Evolutionary conservation across 129 eudicot genomes (phyloP).

Genomic region (Chrysanthemum makinoi): DNA sequence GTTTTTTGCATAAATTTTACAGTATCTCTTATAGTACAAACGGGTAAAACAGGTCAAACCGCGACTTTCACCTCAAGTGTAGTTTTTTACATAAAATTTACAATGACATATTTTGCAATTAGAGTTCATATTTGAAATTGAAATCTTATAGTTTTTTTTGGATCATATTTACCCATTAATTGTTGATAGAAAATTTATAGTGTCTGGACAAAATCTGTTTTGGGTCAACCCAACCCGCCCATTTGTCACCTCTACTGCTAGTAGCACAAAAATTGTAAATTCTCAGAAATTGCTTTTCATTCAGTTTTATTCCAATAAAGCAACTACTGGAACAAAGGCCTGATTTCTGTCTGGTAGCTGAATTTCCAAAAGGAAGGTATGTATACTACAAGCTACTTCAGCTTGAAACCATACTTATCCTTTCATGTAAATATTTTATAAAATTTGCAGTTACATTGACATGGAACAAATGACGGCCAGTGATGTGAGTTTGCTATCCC

Average conservation of each 20-base stretch:
- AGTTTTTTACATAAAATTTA: no score
- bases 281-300: background rate
- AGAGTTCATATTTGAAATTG: no score
- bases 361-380: constrained; percentile 70
- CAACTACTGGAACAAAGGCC: constrained; percentile 65
- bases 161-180: no score
- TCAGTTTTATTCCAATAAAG: constrained; percentile 63
- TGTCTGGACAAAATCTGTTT: no score
- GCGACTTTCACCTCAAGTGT: no score
- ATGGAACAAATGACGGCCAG: constrained; percentile 53
- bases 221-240: background rate
- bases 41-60: no score
- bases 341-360: constrained; percentile 57
- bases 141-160: no score
- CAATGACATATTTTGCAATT: no score
- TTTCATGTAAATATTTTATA: background rate
- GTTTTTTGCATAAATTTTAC: no score
- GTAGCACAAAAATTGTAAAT: background rate
- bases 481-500: constrained; percentile 44
- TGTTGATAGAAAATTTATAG: no score
- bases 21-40: no score
- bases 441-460: constrained; percentile 54
- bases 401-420: background rate
- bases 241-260: background rate
- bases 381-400: constrained; percentile 3